Evolutionary conservation across 768 basidiomycete genomes (phyloP), one percentile per base, ranked within the genome.

Genomic region (Hypholoma fasciculare): DNA sequence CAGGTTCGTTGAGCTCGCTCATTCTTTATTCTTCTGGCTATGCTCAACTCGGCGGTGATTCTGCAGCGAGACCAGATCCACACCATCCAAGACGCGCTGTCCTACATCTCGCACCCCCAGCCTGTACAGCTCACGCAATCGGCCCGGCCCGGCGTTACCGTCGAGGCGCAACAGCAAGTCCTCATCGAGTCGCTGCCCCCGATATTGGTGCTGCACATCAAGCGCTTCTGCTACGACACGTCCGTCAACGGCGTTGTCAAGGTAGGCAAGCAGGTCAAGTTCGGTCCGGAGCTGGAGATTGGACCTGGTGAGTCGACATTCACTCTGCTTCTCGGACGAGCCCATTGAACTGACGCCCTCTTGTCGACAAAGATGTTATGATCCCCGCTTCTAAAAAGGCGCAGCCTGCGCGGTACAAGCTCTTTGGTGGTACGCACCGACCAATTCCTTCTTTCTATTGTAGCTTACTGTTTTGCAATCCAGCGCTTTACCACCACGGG

Each of bases 401-500:
- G 3, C 75, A 77, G 9, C 71, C 78, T 3, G 78, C 81, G 43
- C 80, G 81, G 65, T 96, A 96, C 69, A 88, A 87, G 65, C 80
- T 96, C 8, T 94, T 94, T 66, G 92, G 92, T 63, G 90, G 92
- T 91, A 63, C 56, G 84, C 71, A 19, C 39, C 11, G 12, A 40
- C 51, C 14, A 42, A 1, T 38, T 53, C 19, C 23, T 36, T 3
- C 7, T 39, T 26, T 34, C 54, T 30, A 30, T 40, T 59, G 47
- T 37, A 34, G 46, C 52, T 16, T 44, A 50, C 49, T 13, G 20
- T 50, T 44, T 52, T 23, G 23, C 23, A 23, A 27, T 51, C 2
- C 62, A 92, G 96, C 87, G 8, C 74, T 98, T 12, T 98, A 98
- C 71, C 96, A 99, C 70, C 96, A 99, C 63, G 96, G 96, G 2